A percentile compares a stretch with the other conserved stretches of the same genome.
Conservation (phyloP, 176 grass and related monocot genomes). For the Juncus inflexus region DNA sequence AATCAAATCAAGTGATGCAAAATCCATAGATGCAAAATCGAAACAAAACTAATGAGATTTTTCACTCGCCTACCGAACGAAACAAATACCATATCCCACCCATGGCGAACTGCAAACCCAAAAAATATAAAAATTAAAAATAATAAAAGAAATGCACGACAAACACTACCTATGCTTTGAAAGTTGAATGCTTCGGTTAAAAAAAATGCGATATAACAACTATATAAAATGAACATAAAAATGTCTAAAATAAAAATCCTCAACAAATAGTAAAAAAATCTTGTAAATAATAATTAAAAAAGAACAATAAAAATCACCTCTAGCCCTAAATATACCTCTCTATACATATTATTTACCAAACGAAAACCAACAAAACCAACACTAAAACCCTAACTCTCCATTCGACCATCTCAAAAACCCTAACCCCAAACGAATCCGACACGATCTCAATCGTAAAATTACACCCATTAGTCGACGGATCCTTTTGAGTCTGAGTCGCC, state of each 20-base stretch:
- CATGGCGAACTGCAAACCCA: too few relatives aligned
- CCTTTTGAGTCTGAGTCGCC: slow-evolving; percentile 27
- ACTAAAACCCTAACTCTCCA: not conserved
- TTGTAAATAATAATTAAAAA: not conserved
- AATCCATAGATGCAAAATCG: too few relatives aligned
- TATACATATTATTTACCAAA: slow-evolving; percentile 1
- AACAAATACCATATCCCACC: too few relatives aligned
- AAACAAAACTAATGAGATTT: not conserved
- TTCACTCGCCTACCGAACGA: too few relatives aligned
- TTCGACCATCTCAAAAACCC: not conserved
- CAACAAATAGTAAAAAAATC: slow-evolving; percentile 20
- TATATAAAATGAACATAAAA: too few relatives aligned
- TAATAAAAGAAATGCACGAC: too few relatives aligned
- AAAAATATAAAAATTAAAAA: too few relatives aligned
- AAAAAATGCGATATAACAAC: too few relatives aligned
- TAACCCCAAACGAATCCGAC: slow-evolving; percentile 1
- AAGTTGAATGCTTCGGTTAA: too few relatives aligned
- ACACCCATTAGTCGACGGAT: slow-evolving; percentile 31
- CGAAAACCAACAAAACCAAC: not conserved
- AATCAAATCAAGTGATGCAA: too few relatives aligned
- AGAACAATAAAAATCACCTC: not conserved
- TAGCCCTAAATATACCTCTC: not conserved
- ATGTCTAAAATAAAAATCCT: not conserved
- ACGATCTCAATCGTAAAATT: slow-evolving; percentile 47
- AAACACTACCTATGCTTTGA: too few relatives aligned